phyloP scores from a whole-genome alignment of 176 grass and related monocot species.

The Tillandsia leiboldiana region DNA sequence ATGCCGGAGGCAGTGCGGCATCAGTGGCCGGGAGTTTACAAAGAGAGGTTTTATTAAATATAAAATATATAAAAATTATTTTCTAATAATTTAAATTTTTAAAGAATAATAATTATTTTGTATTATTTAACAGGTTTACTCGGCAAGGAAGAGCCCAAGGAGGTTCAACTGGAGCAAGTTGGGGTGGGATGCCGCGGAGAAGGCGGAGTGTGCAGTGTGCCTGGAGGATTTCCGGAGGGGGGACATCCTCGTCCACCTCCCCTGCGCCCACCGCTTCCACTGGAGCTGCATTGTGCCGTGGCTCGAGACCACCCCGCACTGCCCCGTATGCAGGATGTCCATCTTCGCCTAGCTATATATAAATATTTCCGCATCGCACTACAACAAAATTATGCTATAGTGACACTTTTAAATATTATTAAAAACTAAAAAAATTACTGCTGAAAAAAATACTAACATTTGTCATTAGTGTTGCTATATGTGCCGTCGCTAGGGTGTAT shows the following conservation, averaged over 20 bases:
- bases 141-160: conserved; percentile 39
- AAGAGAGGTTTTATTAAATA: conserved; percentile 28
- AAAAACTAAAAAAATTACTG: too few relatives aligned
- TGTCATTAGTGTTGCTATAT: too few relatives aligned
- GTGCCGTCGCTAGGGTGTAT: too few relatives aligned
- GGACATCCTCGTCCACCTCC: conserved; percentile 66
- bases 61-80: too few relatives aligned
- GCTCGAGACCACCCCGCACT: conserved; percentile 56
- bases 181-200: conserved; percentile 56
- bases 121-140: conserved; percentile 39
- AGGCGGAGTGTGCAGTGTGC: conserved; percentile 72
- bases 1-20: not conserved
- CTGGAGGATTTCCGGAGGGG: conserved; percentile 74
- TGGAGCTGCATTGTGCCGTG: conserved; percentile 70
- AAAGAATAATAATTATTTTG: too few relatives aligned
- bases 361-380: too few relatives aligned
- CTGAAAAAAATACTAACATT: too few relatives aligned
- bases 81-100: too few relatives aligned
- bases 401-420: too few relatives aligned
- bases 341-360: conserved; percentile 1
- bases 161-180: conserved; percentile 66
- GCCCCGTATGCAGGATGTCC: conserved; percentile 68
- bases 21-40: conserved; percentile 20
- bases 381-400: too few relatives aligned
- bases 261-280: conserved; percentile 87